These are phyloP conservation scores for Hypoxylon trugodes DNA, from an alignment of 495 filamentous ascomycete genomes.

Conservation along the genomic window DNA sequence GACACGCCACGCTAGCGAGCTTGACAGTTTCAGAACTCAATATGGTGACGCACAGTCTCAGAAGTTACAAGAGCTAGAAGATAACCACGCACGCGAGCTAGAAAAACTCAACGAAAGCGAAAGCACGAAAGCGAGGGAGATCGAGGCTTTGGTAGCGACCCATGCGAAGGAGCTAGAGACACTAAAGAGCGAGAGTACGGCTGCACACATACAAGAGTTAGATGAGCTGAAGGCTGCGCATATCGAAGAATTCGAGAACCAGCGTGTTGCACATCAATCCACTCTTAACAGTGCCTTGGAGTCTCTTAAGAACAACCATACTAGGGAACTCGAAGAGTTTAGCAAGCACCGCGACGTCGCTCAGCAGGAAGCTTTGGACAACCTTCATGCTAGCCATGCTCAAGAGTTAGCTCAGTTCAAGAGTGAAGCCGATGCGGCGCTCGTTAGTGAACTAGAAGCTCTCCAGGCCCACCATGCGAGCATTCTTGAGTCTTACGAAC, in stretches of 20 bases:
- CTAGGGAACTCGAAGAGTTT: conserved; percentile 15
- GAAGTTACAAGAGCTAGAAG: conserved; percentile 5
- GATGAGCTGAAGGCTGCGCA: conserved; percentile 27
- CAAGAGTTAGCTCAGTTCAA: conserved; percentile 24
- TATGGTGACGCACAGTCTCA: conserved; percentile 5
- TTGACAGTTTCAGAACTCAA: conserved; percentile 11
- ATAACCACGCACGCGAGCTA: conserved; percentile 17
- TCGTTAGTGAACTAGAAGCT: conserved; percentile 32
- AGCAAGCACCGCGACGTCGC: conserved; percentile 14
- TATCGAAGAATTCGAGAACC: conserved; percentile 10
- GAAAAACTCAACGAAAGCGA: conserved; percentile 18
- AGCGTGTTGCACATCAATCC: conserved; percentile 16
- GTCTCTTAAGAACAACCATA: conserved; percentile 16
- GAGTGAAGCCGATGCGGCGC: conserved; percentile 20
- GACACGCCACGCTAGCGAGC: conserved; percentile 13
- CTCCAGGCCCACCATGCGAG: conserved; percentile 25
- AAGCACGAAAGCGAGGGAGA: conserved; percentile 8
- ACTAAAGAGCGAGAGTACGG: conserved; percentile 23
- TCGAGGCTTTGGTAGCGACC: conserved; percentile 12
- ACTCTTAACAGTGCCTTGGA: conserved; percentile 15
- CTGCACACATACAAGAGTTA: conserved; percentile 17
- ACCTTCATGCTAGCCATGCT: conserved; percentile 21
- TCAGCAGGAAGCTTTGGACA: conserved; percentile 28
- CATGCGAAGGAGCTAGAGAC: conserved; percentile 28
- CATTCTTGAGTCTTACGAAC: conserved; percentile 24